Base-by-base conservation (phyloP, 768 basidiomycete species). In the Mycena chlorophos region DNA sequence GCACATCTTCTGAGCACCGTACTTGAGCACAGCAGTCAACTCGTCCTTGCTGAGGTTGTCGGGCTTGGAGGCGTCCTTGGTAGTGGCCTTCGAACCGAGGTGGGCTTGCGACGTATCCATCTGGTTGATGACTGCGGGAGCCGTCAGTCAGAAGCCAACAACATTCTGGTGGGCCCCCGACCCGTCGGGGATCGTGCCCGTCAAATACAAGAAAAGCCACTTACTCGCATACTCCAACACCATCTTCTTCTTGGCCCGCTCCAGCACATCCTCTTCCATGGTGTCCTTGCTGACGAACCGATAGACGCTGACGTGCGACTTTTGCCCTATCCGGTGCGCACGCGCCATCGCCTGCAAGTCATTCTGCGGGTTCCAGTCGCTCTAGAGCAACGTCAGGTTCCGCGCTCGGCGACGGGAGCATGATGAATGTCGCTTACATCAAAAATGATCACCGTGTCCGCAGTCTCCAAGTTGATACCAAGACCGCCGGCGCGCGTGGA, bases 111-210 rank as follows among this genome's bases (percentile, higher is more conserved):
- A 94, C 22, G 97, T 99, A 74, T 99, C 97, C 91, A 98, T 97
- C 75, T 98, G 96, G 73, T 98, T 97, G 78, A 99, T 98, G 76
- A 99, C 94, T 97, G 69, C n/a, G n/a, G n/a, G n/a, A n/a, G n/a
- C n/a, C n/a, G n/a, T n/a, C n/a, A n/a, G 19, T 26, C 16, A 45
- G 23, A 49, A 58, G 29, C 64, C 40, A 65, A 68, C 29, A 52
- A 25, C 52, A n/a, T n/a, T n/a, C n/a, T n/a, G n/a, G n/a, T n/a
- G n/a, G n/a, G n/a, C n/a, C n/a, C n/a, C n/a, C n/a, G n/a, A n/a
- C n/a, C n/a, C n/a, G n/a, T n/a, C n/a, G n/a, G n/a, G 8, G 31
- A 34, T 8, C 31, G 8, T 17, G 17, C 45, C 13, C 23, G 45
- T 5, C 14, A 42, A 27, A 25, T 25, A 20, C 19, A 28, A 22